Evolutionary conservation across 2,329 filamentous ascomycete genomes (phyloP).

Genomic region (Parastagonospora nodorum): DNA sequence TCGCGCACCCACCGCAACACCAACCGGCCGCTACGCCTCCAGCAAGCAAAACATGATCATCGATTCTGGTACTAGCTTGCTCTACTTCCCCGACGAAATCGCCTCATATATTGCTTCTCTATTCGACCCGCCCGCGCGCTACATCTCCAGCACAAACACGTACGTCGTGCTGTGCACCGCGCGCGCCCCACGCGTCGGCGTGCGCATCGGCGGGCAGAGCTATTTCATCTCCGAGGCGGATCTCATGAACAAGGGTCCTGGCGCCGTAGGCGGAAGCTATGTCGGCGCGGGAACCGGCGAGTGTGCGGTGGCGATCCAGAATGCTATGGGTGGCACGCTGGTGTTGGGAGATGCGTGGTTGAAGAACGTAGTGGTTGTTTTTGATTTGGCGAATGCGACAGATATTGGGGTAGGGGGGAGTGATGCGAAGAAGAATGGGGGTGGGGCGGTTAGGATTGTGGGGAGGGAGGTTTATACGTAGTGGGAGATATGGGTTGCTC

Average conservation of each 20-base stretch:
- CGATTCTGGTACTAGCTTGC: slow-evolving; percentile 30
- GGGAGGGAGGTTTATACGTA: slow-evolving; percentile 11
- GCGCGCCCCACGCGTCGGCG: slow-evolving; percentile 21
- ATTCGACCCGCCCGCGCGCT: slow-evolving; percentile 26
- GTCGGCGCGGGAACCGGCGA: slow-evolving; percentile 1
- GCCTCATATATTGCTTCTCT: slow-evolving; percentile 22
- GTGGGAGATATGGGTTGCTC: not conserved
- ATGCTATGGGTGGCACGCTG: slow-evolving; percentile 14
- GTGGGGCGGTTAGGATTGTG: slow-evolving; percentile 44
- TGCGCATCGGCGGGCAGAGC: slow-evolving; percentile 16
- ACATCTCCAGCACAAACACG: slow-evolving; percentile 3
- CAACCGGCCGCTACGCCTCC: not conserved
- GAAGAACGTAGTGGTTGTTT: slow-evolving; percentile 55
- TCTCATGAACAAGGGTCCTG: slow-evolving; percentile 19
- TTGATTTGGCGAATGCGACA: slow-evolving; percentile 47
- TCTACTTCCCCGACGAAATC: slow-evolving; percentile 28
- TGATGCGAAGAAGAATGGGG: slow-evolving; percentile 30
- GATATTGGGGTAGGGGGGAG: not conserved
- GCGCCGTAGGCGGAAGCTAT: slow-evolving; percentile 10
- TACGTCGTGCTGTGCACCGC: slow-evolving; percentile 24
- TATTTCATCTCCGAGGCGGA: slow-evolving; percentile 23
- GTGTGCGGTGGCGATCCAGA: slow-evolving; percentile 26
- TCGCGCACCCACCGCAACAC: not conserved
- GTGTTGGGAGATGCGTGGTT: slow-evolving; percentile 52
- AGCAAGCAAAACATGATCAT: slow-evolving; percentile 22